Evolutionary conservation across 164 flowering plant genomes (phyloP).

Genomic region (Chloranthus sessilifolius): DNA sequence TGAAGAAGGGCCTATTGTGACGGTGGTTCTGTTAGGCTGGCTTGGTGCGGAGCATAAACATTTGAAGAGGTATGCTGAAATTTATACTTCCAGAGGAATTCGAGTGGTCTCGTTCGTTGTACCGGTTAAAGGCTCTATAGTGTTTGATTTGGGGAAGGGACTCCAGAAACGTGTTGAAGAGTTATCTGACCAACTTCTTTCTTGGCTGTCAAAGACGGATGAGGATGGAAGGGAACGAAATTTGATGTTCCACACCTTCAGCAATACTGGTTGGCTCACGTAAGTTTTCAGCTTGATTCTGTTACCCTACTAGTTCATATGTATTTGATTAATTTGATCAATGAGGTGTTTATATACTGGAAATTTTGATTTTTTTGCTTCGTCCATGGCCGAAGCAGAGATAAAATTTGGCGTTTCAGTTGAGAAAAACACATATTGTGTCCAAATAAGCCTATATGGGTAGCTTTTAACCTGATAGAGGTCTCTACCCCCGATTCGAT

Average conservation of each 20-base stretch:
- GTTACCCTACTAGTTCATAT: no score
- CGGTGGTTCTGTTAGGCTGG: slow-evolving; percentile 91
- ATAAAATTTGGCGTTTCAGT: no score
- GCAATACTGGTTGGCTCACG: slow-evolving; percentile 93
- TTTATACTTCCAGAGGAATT: slow-evolving; percentile 64
- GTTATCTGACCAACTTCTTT: slow-evolving; percentile 42
- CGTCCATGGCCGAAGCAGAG: no score
- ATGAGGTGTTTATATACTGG: no score
- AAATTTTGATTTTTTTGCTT: no score
- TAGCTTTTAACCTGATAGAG: no score
- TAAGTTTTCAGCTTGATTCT: slow-evolving; percentile 31
- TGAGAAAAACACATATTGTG: no score
- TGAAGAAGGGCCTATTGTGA: slow-evolving; percentile 22
- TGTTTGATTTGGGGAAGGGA: slow-evolving; percentile 57
- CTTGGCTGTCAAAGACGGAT: slow-evolving; percentile 50
- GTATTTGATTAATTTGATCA: no score
- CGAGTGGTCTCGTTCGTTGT: slow-evolving; percentile 64
- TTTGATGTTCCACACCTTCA: slow-evolving; percentile 86
- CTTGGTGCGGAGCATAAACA: slow-evolving; percentile 78
- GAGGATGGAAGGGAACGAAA: slow-evolving; percentile 52
- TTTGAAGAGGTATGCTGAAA: slow-evolving; percentile 68
- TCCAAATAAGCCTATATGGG: no score
- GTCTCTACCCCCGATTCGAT: no score
- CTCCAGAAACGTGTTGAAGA: slow-evolving; percentile 41
- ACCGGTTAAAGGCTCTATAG: slow-evolving; percentile 45